Conservation (phyloP, 176 grass and related monocot genomes). For the Oryza glumipatula region DNA sequence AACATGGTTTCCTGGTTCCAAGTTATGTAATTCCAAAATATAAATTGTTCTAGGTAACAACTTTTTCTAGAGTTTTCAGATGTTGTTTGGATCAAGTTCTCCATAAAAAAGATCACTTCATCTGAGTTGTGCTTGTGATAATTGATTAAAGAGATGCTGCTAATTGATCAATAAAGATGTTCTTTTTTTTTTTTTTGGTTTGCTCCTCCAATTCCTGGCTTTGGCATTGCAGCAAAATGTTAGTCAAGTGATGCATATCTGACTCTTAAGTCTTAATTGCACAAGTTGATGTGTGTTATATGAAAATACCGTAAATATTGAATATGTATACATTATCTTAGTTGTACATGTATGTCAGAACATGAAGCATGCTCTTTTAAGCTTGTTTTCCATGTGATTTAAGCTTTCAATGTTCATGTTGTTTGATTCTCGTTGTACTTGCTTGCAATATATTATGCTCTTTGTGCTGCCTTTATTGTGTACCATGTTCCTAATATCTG, state of each 20-base stretch:
- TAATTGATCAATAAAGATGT: background rate
- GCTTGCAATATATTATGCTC: no score
- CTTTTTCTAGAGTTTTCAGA: background rate
- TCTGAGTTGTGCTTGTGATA: background rate
- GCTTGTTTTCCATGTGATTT: background rate
- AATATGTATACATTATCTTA: background rate
- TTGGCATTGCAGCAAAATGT: background rate
- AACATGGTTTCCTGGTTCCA: background rate
- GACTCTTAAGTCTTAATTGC: background rate
- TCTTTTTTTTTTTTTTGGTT: constrained; percentile 8
- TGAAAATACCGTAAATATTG: background rate
- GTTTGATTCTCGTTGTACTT: no score
- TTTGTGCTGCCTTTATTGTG: no score
- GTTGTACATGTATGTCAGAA: background rate
- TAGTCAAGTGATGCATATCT: background rate
- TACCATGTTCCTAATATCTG: no score
- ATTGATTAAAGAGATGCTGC: background rate
- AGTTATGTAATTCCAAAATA: background rate
- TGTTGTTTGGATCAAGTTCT: background rate
- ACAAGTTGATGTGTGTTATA: background rate
- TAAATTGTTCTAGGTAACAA: background rate
- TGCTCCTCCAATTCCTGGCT: background rate
- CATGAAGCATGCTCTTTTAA: constrained; percentile 19
- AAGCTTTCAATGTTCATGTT: background rate
- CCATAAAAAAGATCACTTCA: background rate